Evolutionary conservation across 1,284 basidiomycete species (phyloP).

Genomic region (Prillingera fragicola): DNA sequence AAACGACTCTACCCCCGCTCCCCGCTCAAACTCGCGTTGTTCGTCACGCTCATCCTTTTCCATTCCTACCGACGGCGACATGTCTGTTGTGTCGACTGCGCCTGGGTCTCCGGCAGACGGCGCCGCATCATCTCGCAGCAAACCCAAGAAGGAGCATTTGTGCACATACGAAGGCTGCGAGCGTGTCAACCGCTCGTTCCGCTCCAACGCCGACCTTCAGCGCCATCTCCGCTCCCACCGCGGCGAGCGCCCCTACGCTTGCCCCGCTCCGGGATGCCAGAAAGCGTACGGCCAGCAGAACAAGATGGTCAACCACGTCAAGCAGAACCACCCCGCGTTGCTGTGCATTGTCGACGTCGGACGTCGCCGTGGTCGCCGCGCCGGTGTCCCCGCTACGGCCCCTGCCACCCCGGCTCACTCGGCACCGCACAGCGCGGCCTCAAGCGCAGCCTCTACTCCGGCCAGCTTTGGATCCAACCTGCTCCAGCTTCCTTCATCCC

Average conservation of each 20-base stretch:
- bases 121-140: conserved; percentile 2
- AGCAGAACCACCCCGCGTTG: conserved; percentile 16
- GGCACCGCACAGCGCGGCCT: background rate
- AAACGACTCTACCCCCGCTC: conserved; percentile 10
- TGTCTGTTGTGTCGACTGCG: background rate
- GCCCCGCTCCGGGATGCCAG: conserved; percentile 12
- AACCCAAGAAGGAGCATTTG: conserved; percentile 15
- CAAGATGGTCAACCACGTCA: conserved; percentile 25
- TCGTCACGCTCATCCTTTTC: conserved; percentile 15
- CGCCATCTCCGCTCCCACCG: conserved; percentile 21
- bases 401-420: background rate
- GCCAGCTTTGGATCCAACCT: too few species aligned
- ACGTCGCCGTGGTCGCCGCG: conserved; percentile 9
- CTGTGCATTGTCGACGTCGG: conserved; percentile 8
- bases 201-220: conserved; percentile 24
- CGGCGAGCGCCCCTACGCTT: conserved; percentile 15
- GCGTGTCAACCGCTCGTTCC: conserved; percentile 16
- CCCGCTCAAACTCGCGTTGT: conserved; percentile 16
- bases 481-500: too few species aligned
- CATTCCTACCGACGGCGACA: background rate
- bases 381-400: conserved; percentile 2
- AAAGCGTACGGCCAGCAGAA: conserved; percentile 23
- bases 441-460: background rate
- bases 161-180: conserved; percentile 15
- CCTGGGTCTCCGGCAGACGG: too few species aligned